Percentiles rank a stretch among this genome's conserved stretches.
phyloP scores from a whole-genome alignment of 2,329 filamentous ascomycete genomes.

The Aspergillus pseudotamarii region DNA sequence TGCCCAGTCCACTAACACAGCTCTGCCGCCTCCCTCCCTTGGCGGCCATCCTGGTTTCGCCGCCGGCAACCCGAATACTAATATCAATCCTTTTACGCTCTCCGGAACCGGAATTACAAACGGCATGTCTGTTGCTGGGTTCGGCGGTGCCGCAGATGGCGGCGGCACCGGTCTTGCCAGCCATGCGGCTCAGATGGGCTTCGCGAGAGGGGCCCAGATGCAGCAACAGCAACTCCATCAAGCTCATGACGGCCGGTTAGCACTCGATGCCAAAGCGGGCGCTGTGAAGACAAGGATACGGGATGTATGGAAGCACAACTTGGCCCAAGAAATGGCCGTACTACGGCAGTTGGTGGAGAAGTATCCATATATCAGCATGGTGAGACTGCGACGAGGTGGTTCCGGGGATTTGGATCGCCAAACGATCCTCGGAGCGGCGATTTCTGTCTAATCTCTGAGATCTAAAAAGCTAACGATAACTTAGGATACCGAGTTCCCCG shows the following conservation, averaged over 20 bases:
- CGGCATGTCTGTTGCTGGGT: conserved; percentile 60
- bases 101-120: conserved; percentile 55
- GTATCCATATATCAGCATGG: conserved; percentile 97
- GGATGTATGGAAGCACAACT: conserved; percentile 92
- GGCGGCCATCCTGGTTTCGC: conserved; percentile 72
- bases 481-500: conserved; percentile 97
- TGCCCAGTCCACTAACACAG: conserved; percentile 49
- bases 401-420: background rate
- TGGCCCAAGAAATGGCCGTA: conserved; percentile 86
- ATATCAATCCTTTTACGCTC: conserved; percentile 66
- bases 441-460: background rate
- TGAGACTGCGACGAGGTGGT: conserved; percentile 49
- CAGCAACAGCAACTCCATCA: conserved; percentile 59
- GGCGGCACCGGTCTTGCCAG: conserved; percentile 74
- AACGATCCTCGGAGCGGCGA: background rate
- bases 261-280: conserved; percentile 59
- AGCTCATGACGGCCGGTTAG: conserved; percentile 55
- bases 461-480: background rate
- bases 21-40: conserved; percentile 60
- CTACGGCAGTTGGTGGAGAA: conserved; percentile 82
- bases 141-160: conserved; percentile 59
- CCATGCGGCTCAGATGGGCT: conserved; percentile 85
- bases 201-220: conserved; percentile 72
- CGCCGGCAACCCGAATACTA: conserved; percentile 62
- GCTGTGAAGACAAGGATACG: conserved; percentile 78